These are phyloP conservation scores for Mycena polygramma DNA, from an alignment of 768 basidiomycete species.

Conservation along the genomic window DNA sequence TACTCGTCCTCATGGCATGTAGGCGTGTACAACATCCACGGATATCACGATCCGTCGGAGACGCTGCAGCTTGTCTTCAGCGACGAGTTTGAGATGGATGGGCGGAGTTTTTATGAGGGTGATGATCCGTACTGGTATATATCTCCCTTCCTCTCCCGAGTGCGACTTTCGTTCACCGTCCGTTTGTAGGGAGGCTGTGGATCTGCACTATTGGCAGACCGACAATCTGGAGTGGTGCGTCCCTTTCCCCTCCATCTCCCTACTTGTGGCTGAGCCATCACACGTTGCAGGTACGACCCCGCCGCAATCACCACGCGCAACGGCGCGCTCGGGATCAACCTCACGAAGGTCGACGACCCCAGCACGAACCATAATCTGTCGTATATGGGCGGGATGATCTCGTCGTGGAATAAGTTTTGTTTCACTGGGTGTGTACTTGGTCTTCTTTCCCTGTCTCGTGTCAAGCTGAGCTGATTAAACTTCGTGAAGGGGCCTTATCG, in stretches of 20 bases:
- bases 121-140: conserved; percentile 70
- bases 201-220: conserved; percentile 77
- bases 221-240: conserved; percentile 48
- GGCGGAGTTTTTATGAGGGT: conserved; percentile 77
- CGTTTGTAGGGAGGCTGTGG: conserved; percentile 62
- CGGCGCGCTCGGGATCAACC: conserved; percentile 78
- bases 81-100: no score
- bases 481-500: no score
- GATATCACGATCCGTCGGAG: conserved; percentile 50
- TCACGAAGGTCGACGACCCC: no score
- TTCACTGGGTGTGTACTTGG: no score
- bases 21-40: conserved; percentile 54
- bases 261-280: neutral
- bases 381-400: conserved; percentile 54
- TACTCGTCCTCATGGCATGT: no score
- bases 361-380: conserved; percentile 77
- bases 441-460: no score
- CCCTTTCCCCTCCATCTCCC: conserved; percentile 10
- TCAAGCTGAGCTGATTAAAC: no score
- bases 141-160: neutral
- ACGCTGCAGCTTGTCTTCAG: conserved; percentile 66
- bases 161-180: no score
- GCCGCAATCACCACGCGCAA: conserved; percentile 72
- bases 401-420: conserved; percentile 61
- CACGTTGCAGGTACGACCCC: conserved; percentile 78